phyloP scores from a whole-genome alignment of 2,329 filamentous ascomycete genomes.

The Pseudocercospora fijiensis region DNA sequence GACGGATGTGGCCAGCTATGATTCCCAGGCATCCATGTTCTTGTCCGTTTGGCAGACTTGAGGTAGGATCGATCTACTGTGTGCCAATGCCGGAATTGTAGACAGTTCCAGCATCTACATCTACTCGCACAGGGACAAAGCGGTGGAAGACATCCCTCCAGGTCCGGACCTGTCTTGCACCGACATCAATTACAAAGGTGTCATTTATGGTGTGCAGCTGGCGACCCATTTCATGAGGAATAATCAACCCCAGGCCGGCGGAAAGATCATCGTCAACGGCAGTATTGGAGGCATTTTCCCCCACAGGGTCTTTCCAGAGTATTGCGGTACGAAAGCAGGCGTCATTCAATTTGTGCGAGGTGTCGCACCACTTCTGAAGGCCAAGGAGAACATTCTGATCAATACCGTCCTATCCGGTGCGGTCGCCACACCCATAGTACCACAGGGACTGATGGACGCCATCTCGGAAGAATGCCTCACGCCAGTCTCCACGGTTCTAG shows the following conservation, averaged over 20 bases:
- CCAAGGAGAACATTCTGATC: slow-evolving; percentile 33
- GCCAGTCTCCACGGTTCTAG: slow-evolving; percentile 46
- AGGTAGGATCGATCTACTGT: slow-evolving; percentile 51
- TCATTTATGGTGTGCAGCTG: slow-evolving; percentile 52
- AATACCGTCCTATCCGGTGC: slow-evolving; percentile 52
- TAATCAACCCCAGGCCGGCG: slow-evolving; percentile 38
- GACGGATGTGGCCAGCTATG: slow-evolving; percentile 50
- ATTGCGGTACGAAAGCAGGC: slow-evolving; percentile 54
- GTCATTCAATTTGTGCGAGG: slow-evolving; percentile 46
- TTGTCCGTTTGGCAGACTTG: slow-evolving; percentile 45
- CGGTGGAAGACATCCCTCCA: slow-evolving; percentile 41
- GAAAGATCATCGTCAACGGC: slow-evolving; percentile 7
- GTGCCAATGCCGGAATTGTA: slow-evolving; percentile 54
- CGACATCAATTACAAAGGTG: slow-evolving; percentile 54
- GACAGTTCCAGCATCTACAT: slow-evolving; percentile 51
- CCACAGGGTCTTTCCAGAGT: slow-evolving; percentile 49
- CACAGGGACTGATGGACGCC: slow-evolving; percentile 46
- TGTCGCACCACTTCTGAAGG: slow-evolving; percentile 42
- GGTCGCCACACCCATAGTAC: slow-evolving; percentile 49
- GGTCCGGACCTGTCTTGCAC: slow-evolving; percentile 49
- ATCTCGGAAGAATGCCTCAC: slow-evolving; percentile 43
- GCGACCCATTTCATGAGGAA: slow-evolving; percentile 57
- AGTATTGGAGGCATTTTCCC: slow-evolving; percentile 49
- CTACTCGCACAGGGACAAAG: slow-evolving; percentile 10
- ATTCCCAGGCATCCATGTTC: slow-evolving; percentile 48